Conservation (phyloP, 306 rosid genomes). For the Prunus armeniaca region DNA sequence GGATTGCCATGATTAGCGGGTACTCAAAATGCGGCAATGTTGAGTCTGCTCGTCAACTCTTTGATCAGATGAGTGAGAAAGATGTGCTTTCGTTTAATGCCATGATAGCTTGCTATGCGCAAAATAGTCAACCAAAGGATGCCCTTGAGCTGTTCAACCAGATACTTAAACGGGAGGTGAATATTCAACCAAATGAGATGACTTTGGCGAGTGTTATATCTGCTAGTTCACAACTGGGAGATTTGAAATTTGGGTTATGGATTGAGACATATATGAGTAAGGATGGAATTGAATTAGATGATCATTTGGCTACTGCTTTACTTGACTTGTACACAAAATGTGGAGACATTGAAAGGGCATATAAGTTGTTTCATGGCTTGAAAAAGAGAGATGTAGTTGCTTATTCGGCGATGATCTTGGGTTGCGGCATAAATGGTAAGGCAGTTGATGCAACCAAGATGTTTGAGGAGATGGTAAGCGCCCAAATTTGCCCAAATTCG, state of each 20-base stretch:
- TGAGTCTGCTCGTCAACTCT: conserved; percentile 52
- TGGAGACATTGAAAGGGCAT: conserved; percentile 63
- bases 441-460: conserved; percentile 49
- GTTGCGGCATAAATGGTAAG: conserved; percentile 72
- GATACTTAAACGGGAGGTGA: conserved; percentile 40
- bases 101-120: conserved; percentile 75
- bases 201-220: conserved; percentile 68
- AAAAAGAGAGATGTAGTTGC: conserved; percentile 63
- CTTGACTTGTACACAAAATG: conserved; percentile 72
- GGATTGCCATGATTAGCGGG: conserved; percentile 64
- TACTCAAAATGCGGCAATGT: conserved; percentile 62
- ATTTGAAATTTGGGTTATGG: conserved; percentile 45
- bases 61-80: conserved; percentile 46
- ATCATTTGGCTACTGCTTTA: conserved; percentile 71
- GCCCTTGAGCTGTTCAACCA: conserved; percentile 59
- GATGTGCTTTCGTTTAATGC: conserved; percentile 51
- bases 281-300: conserved; percentile 60
- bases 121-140: conserved; percentile 60
- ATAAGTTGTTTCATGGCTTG: conserved; percentile 49
- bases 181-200: conserved; percentile 57
- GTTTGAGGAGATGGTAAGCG: conserved; percentile 57
- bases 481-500: conserved; percentile 47
- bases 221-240: conserved; percentile 67
- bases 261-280: conserved; percentile 48
- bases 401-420: conserved; percentile 81